Evolutionary conservation across 78 protist genomes (phyloP).

Genomic region (slime mould (Dictyostelium discoideum)): dicty_2.7 NC_007088.5:7138001-7138500

Average conservation of each 20-base stretch:
- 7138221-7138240: too few relatives aligned
- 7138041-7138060: slow-evolving; percentile 95
- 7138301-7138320: slow-evolving; percentile 99
- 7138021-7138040: slow-evolving; percentile 91
- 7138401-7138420: slow-evolving; percentile 99
- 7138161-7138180: neutral
- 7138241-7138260: slow-evolving; percentile 94
- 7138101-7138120: slow-evolving; percentile 96
- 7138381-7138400: slow-evolving; percentile 98
- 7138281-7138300: slow-evolving; percentile 97
- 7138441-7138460: slow-evolving; percentile 88
- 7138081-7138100: slow-evolving; percentile 94
- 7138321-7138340: slow-evolving; percentile 99
- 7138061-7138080: slow-evolving; percentile 95
- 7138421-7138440: slow-evolving; percentile 99
- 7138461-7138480: slow-evolving; percentile 89
- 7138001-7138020: slow-evolving; percentile 97
- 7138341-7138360: slow-evolving; percentile 92
- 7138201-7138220: neutral
- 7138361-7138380: slow-evolving; percentile 98
- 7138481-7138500: slow-evolving; percentile 94
- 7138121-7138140: slow-evolving; percentile 97
- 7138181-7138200: neutral
- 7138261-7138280: slow-evolving; percentile 95
- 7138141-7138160: slow-evolving; percentile 96